Evolutionary conservation across 2,329 filamentous ascomycete genomes (phyloP).

Genomic region (Nakataea oryzae): DNA sequence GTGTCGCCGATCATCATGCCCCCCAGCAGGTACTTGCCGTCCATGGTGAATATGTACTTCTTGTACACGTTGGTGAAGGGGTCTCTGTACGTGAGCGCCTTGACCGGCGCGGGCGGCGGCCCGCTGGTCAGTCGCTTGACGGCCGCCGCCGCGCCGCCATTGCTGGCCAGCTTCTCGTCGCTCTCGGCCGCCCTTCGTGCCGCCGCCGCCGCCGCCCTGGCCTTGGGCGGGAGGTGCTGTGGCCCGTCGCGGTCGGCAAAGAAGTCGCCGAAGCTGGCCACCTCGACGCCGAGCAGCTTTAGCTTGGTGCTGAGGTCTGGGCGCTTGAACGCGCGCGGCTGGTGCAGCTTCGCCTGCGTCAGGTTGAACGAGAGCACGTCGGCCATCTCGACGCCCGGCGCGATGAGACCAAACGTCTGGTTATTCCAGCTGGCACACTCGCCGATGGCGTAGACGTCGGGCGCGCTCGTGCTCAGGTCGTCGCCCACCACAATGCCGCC

Average conservation of each 20-base stretch:
- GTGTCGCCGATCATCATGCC: conserved; percentile 97
- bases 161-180: conserved; percentile 17
- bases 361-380: conserved; percentile 87
- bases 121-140: conserved; percentile 43
- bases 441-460: conserved; percentile 76
- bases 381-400: conserved; percentile 85
- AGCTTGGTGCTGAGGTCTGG: conserved; percentile 88
- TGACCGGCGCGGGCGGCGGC: conserved; percentile 52
- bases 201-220: conserved; percentile 26
- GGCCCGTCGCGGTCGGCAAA: conserved; percentile 83
- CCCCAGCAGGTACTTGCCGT: conserved; percentile 84
- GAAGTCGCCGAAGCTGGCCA: conserved; percentile 89
- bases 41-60: conserved; percentile 83
- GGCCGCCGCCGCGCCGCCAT: conserved; percentile 19
- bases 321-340: conserved; percentile 60
- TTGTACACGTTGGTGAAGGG: conserved; percentile 86
- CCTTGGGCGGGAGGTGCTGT: conserved; percentile 52
- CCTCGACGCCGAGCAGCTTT: conserved; percentile 81
- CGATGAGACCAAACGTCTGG: conserved; percentile 81
- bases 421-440: conserved; percentile 86
- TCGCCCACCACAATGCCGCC: conserved; percentile 66
- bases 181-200: conserved; percentile 22
- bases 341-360: conserved; percentile 66
- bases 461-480: conserved; percentile 56
- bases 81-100: conserved; percentile 79